Evolutionary conservation across 2,329 filamentous ascomycete genomes (phyloP), one percentile per base, ranked within the genome.

Genomic region (Diaporthe sp.): DNA sequence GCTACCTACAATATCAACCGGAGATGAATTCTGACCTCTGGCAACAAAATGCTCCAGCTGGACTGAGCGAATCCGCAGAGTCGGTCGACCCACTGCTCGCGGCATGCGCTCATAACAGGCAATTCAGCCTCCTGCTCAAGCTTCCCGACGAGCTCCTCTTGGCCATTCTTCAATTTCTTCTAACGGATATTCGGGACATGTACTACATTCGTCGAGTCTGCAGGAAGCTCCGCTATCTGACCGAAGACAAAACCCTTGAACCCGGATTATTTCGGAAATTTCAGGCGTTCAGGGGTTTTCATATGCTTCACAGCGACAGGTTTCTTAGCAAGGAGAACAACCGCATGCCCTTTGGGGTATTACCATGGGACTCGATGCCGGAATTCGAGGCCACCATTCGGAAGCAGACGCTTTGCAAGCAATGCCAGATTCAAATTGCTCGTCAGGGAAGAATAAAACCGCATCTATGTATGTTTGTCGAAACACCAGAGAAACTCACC

Each of bases 131-230:
- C 55, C 12, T 58, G 3, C 55, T 38, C 55, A 58, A 58, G 33
- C 55, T 58, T 35, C 55, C 55, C 5, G 55, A 58, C 55, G 55
- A 58, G 55, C n/a, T 58, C 33, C 55, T 58, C 33, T 58, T 58
- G 55, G 9, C 1, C 17, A 58, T 58, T 38, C 15, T 58, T 5
- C 55, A 38, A 1, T n/a, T 58, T 12, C 55, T 58, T n/a, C 55
- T n/a, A 12, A 3, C 33, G 4, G 55, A 58, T n/a, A 13, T 38
- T 58, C 33, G 19, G 19, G 19, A 35, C 22, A 22, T 58, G 17
- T 58, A 35, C 10, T 58, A 35, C 33, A 10, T 58, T 33, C 55
- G 55, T 38, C 55, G 55, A 1, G 55, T 58, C 5, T 58, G 55
- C 55, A 58, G 55, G 38, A 58, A n/a, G 55, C 55, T 58, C 12